These are phyloP conservation scores for Lactarius hengduanensis DNA, from an alignment of 768 basidiomycete genomes.

Conservation along the genomic window DNA sequence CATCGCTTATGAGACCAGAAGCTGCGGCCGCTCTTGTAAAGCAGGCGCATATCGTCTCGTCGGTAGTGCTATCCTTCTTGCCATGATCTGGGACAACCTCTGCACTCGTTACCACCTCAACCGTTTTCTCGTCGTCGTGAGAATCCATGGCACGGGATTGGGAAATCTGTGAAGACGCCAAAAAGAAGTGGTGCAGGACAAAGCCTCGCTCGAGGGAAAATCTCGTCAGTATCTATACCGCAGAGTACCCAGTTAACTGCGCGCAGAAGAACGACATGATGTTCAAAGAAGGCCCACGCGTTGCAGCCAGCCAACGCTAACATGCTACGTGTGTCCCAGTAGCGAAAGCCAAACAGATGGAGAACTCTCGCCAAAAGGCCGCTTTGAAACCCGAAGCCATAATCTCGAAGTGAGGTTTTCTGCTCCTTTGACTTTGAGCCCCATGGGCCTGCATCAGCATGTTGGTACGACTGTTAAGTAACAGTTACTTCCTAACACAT, in stretches of 20 bases:
- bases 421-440: too few relatives aligned
- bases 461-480: neutral
- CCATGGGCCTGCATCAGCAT: neutral
- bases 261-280: neutral
- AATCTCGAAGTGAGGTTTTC: too few relatives aligned
- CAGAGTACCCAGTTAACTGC: neutral
- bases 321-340: neutral
- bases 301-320: neutral
- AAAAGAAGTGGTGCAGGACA: conserved; percentile 4
- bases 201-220: neutral
- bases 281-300: conserved; percentile 4
- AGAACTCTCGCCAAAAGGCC: neutral
- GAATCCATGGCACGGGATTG: conserved; percentile 1
- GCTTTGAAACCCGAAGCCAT: neutral
- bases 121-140: conserved; percentile 2
- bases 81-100: conserved; percentile 13
- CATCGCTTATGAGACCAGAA: conserved; percentile 64
- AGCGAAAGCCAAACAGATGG: neutral
- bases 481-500: neutral
- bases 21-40: conserved; percentile 67
- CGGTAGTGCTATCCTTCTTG: conserved; percentile 6
- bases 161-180: neutral
- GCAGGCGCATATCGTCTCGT: conserved; percentile 52
- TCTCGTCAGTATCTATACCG: conserved; percentile 9
- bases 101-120: neutral